phyloP scores from a whole-genome alignment of 805 yeast genomes.

The Metahyphopichia silvanorum region DNA sequence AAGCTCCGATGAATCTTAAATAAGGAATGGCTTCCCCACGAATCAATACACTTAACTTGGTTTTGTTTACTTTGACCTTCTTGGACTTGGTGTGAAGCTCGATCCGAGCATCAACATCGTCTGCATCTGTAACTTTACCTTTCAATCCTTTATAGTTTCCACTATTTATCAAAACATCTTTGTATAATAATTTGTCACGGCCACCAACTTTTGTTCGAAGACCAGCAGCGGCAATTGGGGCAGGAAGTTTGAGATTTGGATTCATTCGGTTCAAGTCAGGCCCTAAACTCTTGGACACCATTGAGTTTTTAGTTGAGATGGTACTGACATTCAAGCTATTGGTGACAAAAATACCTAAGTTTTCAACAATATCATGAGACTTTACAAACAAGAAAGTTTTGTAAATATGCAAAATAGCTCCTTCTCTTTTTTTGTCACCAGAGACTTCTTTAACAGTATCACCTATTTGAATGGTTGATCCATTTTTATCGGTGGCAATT shows the following conservation, averaged over 20 bases:
- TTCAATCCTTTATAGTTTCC: constrained; percentile 95
- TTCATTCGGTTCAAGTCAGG: constrained; percentile 84
- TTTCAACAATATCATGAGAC: constrained; percentile 75
- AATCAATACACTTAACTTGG: constrained; percentile 67
- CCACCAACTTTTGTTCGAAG: constrained; percentile 58
- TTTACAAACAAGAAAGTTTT: constrained; percentile 76
- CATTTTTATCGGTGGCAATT: constrained; percentile 81
- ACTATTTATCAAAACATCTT: constrained; percentile 79
- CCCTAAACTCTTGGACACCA: constrained; percentile 49
- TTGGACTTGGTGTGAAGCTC: constrained; percentile 93
- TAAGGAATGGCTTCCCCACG: constrained; percentile 74
- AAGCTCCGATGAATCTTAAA: constrained; percentile 67
- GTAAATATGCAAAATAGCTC: constrained; percentile 82
- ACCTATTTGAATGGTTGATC: constrained; percentile 82
- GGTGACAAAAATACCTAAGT: constrained; percentile 87
- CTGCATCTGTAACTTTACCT: constrained; percentile 92
- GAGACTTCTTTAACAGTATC: constrained; percentile 82
- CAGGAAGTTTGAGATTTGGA: constrained; percentile 70
- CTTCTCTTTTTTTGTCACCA: constrained; percentile 75
- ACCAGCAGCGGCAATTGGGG: constrained; percentile 41
- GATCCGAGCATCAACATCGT: constrained; percentile 86
- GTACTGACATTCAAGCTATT: constrained; percentile 75
- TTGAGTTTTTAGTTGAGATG: constrained; percentile 77
- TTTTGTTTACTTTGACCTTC: constrained; percentile 78
- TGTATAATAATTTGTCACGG: constrained; percentile 76